phyloP scores from a whole-genome alignment of 2,329 filamentous ascomycete genomes.

The Cercospora berteroae region DNA sequence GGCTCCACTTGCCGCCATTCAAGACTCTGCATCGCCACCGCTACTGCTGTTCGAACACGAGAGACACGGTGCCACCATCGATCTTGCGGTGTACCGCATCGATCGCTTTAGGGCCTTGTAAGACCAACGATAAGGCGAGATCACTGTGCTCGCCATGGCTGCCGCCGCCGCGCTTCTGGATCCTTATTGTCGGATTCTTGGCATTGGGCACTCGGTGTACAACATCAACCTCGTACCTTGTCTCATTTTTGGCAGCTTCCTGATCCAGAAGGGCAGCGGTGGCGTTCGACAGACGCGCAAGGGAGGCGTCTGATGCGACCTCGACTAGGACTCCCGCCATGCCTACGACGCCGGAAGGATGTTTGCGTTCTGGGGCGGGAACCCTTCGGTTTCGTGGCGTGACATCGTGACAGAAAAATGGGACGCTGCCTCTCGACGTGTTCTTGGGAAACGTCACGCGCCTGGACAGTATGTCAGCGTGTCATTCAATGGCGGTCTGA shows the following conservation, averaged over 20 bases:
- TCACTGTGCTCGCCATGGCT: constrained; percentile 9
- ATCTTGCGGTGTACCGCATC: constrained; percentile 21
- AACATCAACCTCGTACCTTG: constrained; percentile 16
- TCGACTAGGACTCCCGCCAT: constrained; percentile 44
- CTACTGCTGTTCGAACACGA: constrained; percentile 21
- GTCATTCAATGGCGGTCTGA: background rate
- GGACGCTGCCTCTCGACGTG: constrained; percentile 52
- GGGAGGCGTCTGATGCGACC: constrained; percentile 5
- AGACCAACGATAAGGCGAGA: constrained; percentile 20
- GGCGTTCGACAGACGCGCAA: constrained; percentile 20
- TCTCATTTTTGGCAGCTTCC: constrained; percentile 9
- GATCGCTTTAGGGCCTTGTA: constrained; percentile 16
- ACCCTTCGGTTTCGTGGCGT: constrained; percentile 58
- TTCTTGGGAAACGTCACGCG: constrained; percentile 52
- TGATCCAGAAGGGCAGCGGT: constrained; percentile 23
- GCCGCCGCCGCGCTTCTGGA: constrained; percentile 8
- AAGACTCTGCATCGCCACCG: background rate
- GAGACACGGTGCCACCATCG: constrained; percentile 19
- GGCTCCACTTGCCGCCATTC: background rate
- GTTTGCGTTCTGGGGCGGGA: constrained; percentile 46
- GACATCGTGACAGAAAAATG: constrained; percentile 66
- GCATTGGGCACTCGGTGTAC: constrained; percentile 15
- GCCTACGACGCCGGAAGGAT: constrained; percentile 55
- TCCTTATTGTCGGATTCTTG: constrained; percentile 21
- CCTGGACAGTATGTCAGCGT: constrained; percentile 1